Evolutionary conservation across 2,329 filamentous ascomycete genomes (phyloP).

Genomic region (Rutstroemia sp.): DNA sequence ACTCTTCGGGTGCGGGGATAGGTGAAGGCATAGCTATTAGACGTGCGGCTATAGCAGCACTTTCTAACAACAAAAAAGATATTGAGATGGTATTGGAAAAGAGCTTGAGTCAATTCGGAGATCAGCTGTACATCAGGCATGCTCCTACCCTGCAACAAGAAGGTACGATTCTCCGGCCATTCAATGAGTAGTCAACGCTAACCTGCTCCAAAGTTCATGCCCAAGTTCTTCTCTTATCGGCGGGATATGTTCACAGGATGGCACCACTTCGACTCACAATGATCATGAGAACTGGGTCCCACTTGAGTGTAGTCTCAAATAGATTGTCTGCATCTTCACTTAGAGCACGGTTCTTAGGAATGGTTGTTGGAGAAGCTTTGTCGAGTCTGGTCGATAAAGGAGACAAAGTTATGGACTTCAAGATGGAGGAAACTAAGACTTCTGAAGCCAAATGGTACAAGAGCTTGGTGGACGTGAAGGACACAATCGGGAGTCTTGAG

Average conservation of each 20-base stretch:
- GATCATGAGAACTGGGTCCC: constrained; percentile 62
- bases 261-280: constrained; percentile 60
- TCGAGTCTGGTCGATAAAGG: constrained; percentile 53
- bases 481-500: constrained; percentile 53
- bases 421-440: constrained; percentile 68
- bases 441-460: constrained; percentile 73
- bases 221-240: constrained; percentile 69
- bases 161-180: constrained; percentile 42
- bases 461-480: constrained; percentile 52
- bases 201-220: constrained; percentile 55
- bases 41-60: constrained; percentile 54
- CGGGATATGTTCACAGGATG: constrained; percentile 66
- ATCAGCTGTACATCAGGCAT: constrained; percentile 81
- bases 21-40: constrained; percentile 59
- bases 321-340: constrained; percentile 70
- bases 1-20: constrained; percentile 55
- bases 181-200: background rate
- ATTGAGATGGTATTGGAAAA: constrained; percentile 57
- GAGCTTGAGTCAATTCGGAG: constrained; percentile 68
- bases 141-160: constrained; percentile 82
- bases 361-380: constrained; percentile 73
- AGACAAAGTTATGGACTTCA: constrained; percentile 72
- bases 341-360: constrained; percentile 74
- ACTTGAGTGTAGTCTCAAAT: constrained; percentile 77
- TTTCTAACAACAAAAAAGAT: constrained; percentile 44